A percentile compares a stretch with the other conserved stretches of the same genome.
Evolutionary conservation across 208 protist genomes (phyloP).

Genomic region (Trypanosoma cruzi): DNA sequence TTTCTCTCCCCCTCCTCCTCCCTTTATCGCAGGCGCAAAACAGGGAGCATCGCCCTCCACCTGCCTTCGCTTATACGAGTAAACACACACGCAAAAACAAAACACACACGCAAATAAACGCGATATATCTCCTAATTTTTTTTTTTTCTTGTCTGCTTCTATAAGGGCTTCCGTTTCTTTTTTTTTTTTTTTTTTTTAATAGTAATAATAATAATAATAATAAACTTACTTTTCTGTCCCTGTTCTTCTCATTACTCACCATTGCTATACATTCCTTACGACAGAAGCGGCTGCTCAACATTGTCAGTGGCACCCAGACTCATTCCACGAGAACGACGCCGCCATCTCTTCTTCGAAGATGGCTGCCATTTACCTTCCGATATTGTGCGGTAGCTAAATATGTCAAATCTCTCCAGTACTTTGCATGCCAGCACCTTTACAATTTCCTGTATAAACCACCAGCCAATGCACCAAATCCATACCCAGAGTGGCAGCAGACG

Average conservation of each 20-base stretch:
- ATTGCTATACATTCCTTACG: not conserved
- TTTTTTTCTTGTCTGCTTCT: too few relatives aligned
- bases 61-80: too few relatives aligned
- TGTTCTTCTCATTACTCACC: not conserved
- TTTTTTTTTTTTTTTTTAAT: not conserved
- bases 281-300: conserved; percentile 25
- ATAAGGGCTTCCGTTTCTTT: too few relatives aligned
- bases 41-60: too few relatives aligned
- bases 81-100: too few relatives aligned
- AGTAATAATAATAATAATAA: not conserved
- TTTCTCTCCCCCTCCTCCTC: not conserved
- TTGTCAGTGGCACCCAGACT: conserved; percentile 31
- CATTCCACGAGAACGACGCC: conserved; percentile 22
- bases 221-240: not conserved
- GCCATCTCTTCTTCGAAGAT: conserved; percentile 16
- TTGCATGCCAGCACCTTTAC: conserved; percentile 25
- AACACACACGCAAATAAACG: too few relatives aligned
- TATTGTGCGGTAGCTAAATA: conserved; percentile 37
- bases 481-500: conserved; percentile 41
- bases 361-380: conserved; percentile 26
- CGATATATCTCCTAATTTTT: too few relatives aligned
- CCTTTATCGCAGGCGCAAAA: too few relatives aligned
- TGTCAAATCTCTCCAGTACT: conserved; percentile 19
- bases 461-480: conserved; percentile 51
- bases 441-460: conserved; percentile 58